Evolutionary conservation across 257 asterid genomes (phyloP).

Genomic region (Solanum tarijense): DNA sequence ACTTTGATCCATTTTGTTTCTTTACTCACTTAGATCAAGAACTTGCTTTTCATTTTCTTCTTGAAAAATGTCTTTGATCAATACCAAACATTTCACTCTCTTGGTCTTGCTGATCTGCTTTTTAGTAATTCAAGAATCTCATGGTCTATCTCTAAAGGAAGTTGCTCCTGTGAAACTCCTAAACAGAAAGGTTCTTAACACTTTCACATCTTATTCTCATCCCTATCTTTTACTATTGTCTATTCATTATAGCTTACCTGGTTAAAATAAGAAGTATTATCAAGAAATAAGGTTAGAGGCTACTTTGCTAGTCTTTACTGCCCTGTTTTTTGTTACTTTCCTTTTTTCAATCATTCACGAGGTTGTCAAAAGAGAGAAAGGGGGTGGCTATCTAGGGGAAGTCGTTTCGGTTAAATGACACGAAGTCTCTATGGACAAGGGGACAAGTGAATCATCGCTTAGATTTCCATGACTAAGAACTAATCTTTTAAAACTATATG

Average conservation of each 20-base stretch:
- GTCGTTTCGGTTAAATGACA: not conserved
- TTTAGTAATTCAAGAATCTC: not conserved
- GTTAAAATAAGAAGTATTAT: not conserved
- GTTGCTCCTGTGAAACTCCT: slow-evolving; percentile 9
- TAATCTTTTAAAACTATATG: not conserved
- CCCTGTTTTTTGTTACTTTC: not conserved
- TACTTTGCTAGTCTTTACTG: not conserved
- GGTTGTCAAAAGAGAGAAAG: not conserved
- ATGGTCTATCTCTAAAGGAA: not conserved
- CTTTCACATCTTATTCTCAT: not conserved
- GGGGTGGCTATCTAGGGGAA: not conserved
- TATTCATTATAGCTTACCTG: not conserved
- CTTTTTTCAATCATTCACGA: not conserved
- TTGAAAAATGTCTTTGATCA: not conserved
- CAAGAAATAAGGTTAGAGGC: not conserved
- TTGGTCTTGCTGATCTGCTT: not conserved
- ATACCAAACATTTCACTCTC: not conserved
- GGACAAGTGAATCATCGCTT: not conserved
- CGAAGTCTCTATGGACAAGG: not conserved
- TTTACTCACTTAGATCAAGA: not conserved
- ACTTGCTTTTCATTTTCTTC: not conserved
- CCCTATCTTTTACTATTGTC: not conserved
- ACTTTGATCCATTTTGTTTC: not conserved
- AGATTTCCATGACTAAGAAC: not conserved
- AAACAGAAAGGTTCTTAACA: slow-evolving; percentile 16